Evolutionary conservation across 805 yeast genomes (phyloP).

Genomic region (Yarrowia sp.): DNA sequence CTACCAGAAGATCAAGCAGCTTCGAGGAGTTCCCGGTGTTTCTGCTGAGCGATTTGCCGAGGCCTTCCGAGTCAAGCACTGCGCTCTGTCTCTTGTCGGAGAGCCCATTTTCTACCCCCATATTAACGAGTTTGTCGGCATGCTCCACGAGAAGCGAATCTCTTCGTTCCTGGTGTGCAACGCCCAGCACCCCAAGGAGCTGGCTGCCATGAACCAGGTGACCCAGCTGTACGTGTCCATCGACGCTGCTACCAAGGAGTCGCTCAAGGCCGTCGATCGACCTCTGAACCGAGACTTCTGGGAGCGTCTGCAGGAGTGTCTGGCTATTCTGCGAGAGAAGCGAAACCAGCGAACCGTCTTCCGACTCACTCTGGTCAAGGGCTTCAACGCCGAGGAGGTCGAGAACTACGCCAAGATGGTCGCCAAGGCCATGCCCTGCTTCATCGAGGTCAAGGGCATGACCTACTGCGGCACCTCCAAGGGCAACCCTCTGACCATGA

Average conservation of each 20-base stretch:
- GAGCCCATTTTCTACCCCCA: constrained; percentile 94
- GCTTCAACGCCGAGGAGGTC: constrained; percentile 81
- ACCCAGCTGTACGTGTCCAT: constrained; percentile 91
- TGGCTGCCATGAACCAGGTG: constrained; percentile 65
- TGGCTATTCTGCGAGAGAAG: constrained; percentile 76
- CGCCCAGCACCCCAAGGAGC: constrained; percentile 91
- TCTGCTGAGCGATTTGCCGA: constrained; percentile 86
- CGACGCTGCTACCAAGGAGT: constrained; percentile 85
- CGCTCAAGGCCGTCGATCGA: constrained; percentile 78
- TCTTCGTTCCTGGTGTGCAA: constrained; percentile 90
- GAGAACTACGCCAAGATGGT: constrained; percentile 85
- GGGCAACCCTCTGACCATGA: constrained; percentile 90
- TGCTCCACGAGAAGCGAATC: constrained; percentile 76
- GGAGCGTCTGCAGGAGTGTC: constrained; percentile 80
- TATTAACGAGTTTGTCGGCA: constrained; percentile 75
- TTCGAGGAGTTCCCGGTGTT: constrained; percentile 95
- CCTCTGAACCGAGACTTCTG: constrained; percentile 89
- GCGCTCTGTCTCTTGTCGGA: constrained; percentile 90
- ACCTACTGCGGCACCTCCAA: constrained; percentile 93
- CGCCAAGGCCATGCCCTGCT: constrained; percentile 74
- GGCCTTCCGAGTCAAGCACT: constrained; percentile 84
- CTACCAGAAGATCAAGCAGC: constrained; percentile 85
- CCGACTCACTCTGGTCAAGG: constrained; percentile 85
- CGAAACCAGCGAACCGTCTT: constrained; percentile 85
- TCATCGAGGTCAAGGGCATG: constrained; percentile 91